Evolutionary conservation across 805 yeast species (phyloP), one percentile per base, ranked within the genome.

Genomic region (Pichia gijzeniarum): DNA sequence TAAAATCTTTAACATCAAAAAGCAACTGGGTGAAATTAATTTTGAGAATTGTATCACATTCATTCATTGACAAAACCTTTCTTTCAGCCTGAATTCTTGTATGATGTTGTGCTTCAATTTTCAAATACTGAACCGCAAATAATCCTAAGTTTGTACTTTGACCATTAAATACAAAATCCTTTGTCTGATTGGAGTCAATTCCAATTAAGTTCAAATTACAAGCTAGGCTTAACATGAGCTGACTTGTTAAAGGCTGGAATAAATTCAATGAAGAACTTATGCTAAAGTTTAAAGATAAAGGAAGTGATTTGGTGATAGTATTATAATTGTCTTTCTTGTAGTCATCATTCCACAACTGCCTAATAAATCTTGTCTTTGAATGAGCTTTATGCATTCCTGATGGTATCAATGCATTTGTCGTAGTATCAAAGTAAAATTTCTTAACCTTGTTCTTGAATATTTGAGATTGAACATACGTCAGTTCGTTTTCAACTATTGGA

Each of bases 101-200:
- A 25, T 25, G 28, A 6, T 25, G 28, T 25, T 25, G 28, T 25
- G 28, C 28, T 10, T 25, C 28, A 25, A 25, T 25, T 25, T 25
- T 25, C 28, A 44, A 16, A 5, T 43, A 44, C 14, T 44, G 40
- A 30, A 44, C 32, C 16, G 35, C 12, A 16, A 44, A 28, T 14
- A 34, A 5, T 20, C 47, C 47, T 21, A 44, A 22, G n/a, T 35
- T 35, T 1, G 47, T 44, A 21, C 47, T 44, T 35, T 44, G 47
- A 18, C 36, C 40, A 39, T 44, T 44, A 5, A 44, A 44, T 2
- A 44, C 47, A 44, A 44, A 44, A 39, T 44, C 47, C 6, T 21
- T 44, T 2, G 27, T 20, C 17, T 35, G 22, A 35, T 44, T 44
- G 2, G 30, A 20, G 7, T 13, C 9, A 14, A 44, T 19, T 8